Conservation (phyloP, 768 basidiomycete genomes). For the Wakefieldia striispora region DNA sequence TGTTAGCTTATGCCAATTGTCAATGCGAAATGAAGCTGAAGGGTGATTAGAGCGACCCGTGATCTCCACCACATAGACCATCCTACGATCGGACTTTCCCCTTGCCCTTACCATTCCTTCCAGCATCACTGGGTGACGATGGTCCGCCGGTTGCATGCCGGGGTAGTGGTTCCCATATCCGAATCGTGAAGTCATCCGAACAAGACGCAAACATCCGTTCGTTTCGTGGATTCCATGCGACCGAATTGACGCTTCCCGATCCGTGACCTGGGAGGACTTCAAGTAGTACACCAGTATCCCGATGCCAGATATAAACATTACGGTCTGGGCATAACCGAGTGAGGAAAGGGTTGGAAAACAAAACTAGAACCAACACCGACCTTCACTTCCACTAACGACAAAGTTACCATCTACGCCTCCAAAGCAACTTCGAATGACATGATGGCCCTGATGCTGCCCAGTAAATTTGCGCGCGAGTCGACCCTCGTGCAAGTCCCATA, state of each 20-base stretch:
- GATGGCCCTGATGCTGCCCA: constrained; percentile 80
- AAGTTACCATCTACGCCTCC: constrained; percentile 88
- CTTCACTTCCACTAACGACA: constrained; percentile 93
- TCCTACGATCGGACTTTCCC: constrained; percentile 55
- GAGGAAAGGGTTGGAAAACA: constrained; percentile 5
- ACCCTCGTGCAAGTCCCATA: constrained; percentile 76
- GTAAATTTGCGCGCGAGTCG: constrained; percentile 76
- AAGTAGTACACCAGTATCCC: constrained; percentile 77
- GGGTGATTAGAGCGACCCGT: constrained; percentile 17
- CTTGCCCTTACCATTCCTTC: constrained; percentile 56
- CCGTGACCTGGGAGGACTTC: constrained; percentile 88
- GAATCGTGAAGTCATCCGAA: constrained; percentile 87
- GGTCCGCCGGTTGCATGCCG: constrained; percentile 17
- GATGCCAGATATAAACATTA: constrained; percentile 94
- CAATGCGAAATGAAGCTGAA: constrained; percentile 28
- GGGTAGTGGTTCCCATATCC: constrained; percentile 75
- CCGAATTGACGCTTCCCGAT: constrained; percentile 89
- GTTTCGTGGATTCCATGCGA: constrained; percentile 93
- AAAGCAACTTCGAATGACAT: constrained; percentile 91
- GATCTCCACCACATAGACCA: constrained; percentile 18
- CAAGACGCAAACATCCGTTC: constrained; percentile 94
- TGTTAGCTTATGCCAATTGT: constrained; percentile 28
- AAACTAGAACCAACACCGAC: constrained; percentile 40
- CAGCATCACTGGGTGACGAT: constrained; percentile 17
- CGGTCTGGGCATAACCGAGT: constrained; percentile 57